Evolutionary conservation across 177 flowering plant genomes (phyloP).

Genomic region (Telopea speciosissima): DNA sequence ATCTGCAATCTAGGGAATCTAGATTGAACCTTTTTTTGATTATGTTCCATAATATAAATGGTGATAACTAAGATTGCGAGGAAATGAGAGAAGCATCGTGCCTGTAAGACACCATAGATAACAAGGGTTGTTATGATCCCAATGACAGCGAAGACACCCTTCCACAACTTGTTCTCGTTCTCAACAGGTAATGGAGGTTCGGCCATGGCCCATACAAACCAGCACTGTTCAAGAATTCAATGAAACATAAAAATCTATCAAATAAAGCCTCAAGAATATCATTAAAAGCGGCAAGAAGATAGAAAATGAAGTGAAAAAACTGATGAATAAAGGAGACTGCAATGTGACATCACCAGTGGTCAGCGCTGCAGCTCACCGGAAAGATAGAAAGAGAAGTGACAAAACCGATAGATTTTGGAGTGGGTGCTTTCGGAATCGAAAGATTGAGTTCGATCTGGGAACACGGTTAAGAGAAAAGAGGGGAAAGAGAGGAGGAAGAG

Average conservation of each 20-base stretch:
- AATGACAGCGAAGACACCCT: constrained; percentile 53
- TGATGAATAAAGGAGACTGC: background rate
- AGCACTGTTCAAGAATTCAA: background rate
- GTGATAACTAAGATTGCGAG: background rate
- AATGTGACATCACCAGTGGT: background rate
- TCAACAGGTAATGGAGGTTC: constrained; percentile 17
- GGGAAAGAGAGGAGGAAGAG: background rate
- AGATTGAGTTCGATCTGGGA: background rate
- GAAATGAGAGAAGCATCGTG: background rate
- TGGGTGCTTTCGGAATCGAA: background rate
- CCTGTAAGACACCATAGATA: constrained; percentile 85
- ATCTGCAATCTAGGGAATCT: background rate
- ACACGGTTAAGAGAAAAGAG: background rate
- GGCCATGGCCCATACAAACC: constrained; percentile 28
- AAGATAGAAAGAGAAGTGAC: background rate
- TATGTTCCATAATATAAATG: too few relatives aligned
- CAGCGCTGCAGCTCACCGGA: background rate
- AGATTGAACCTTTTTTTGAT: background rate
- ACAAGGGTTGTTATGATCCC: constrained; percentile 89
- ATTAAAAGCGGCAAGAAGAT: background rate
- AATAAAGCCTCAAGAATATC: background rate
- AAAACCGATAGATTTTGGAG: background rate
- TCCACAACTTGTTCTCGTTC: constrained; percentile 40
- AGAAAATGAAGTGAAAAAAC: background rate
- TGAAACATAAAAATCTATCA: background rate